A percentile compares a stretch with the other conserved stretches of the same genome.
These are phyloP conservation scores for Hirsutella rhossiliensis DNA, from an alignment of 2,329 filamentous ascomycete genomes.

Conservation along the genomic window DNA sequence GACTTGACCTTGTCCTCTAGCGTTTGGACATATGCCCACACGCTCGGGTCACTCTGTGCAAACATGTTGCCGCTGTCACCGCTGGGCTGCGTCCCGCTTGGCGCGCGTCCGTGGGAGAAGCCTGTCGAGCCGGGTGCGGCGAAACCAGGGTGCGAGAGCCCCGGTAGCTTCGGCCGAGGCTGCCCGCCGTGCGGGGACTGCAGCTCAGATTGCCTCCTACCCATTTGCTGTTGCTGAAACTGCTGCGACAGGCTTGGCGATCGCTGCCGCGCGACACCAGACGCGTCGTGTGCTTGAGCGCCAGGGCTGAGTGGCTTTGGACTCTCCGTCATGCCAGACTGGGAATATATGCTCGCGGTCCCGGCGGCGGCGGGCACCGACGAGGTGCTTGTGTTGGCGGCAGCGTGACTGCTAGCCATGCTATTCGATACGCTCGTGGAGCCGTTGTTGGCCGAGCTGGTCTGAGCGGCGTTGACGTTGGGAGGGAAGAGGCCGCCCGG, in stretches of 20 bases:
- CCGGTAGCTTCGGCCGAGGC: slow-evolving; percentile 25
- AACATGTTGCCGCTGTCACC: slow-evolving; percentile 58
- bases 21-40: slow-evolving; percentile 62
- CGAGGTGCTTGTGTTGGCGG: slow-evolving; percentile 36
- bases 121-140: slow-evolving; percentile 16
- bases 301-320: slow-evolving; percentile 73
- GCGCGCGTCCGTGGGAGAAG: slow-evolving; percentile 20
- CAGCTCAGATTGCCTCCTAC: slow-evolving; percentile 42
- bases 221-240: slow-evolving; percentile 48
- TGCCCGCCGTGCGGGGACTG: slow-evolving; percentile 39
- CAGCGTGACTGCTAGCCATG: slow-evolving; percentile 29
- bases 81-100: slow-evolving; percentile 39
- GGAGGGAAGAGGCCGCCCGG: slow-evolving; percentile 50
- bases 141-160: slow-evolving; percentile 23
- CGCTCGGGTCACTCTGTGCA: slow-evolving; percentile 44
- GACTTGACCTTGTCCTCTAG: slow-evolving; percentile 45
- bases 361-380: slow-evolving; percentile 33
- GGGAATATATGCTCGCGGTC: slow-evolving; percentile 52
- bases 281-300: slow-evolving; percentile 38
- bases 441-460: slow-evolving; percentile 38
- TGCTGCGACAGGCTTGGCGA: slow-evolving; percentile 56
- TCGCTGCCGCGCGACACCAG: slow-evolving; percentile 40
- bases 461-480: slow-evolving; percentile 40
- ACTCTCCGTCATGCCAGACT: slow-evolving; percentile 70
- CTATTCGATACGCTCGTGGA: slow-evolving; percentile 37